phyloP scores from a whole-genome alignment of 768 basidiomycete genomes.

The Mycena crocata region DNA sequence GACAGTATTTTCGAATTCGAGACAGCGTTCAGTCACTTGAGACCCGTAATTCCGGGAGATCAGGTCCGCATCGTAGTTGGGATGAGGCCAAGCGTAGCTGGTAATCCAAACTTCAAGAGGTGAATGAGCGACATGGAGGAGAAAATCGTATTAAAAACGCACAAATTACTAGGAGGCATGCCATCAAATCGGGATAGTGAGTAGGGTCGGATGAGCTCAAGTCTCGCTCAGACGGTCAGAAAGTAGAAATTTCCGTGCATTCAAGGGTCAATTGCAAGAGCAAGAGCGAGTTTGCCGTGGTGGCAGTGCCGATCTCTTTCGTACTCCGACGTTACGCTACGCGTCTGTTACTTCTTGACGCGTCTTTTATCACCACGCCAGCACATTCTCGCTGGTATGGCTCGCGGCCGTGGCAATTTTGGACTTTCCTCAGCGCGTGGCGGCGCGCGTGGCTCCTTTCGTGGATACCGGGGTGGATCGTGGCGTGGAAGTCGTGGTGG shows the following conservation, averaged over 20 bases:
- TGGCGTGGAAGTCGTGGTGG: slow-evolving; percentile 71
- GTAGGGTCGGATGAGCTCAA: no score
- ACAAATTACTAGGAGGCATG: slow-evolving; percentile 13
- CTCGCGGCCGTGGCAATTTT: slow-evolving; percentile 66
- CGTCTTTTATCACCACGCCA: neutral
- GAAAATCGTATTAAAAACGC: neutral
- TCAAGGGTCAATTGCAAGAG: no score
- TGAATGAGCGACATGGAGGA: neutral
- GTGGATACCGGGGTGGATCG: slow-evolving; percentile 59
- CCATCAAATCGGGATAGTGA: no score
- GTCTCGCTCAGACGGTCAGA: no score
- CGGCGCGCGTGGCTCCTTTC: slow-evolving; percentile 57
- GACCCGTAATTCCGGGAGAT: slow-evolving; percentile 18
- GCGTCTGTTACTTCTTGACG: slow-evolving; percentile 14
- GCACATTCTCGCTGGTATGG: slow-evolving; percentile 47
- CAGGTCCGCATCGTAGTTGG: neutral
- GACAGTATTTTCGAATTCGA: slow-evolving; percentile 5
- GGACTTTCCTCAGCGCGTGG: slow-evolving; percentile 65
- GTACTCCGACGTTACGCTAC: neutral
- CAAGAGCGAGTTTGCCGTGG: no score
- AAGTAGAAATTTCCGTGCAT: no score
- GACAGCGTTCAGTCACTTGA: slow-evolving; percentile 9
- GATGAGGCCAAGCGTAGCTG: slow-evolving; percentile 14
- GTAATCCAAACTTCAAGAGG: slow-evolving; percentile 3
- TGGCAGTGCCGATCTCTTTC: neutral